These are phyloP conservation scores for Termitomyces sp. DNA, from an alignment of 768 basidiomycete genomes.

Conservation along the genomic window DNA sequence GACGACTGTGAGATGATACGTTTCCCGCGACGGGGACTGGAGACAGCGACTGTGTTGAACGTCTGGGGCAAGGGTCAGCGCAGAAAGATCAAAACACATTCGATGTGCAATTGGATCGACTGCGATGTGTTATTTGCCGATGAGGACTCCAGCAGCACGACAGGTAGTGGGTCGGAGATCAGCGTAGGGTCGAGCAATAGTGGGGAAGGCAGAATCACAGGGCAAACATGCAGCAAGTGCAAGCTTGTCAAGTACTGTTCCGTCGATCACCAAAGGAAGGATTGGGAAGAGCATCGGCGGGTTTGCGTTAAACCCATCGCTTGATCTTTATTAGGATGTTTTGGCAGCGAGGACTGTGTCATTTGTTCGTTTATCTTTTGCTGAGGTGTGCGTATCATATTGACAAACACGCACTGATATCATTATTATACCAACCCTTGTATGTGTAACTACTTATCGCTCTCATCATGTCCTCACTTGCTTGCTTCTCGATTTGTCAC, in stretches of 20 bases:
- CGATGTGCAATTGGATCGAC: conserved; percentile 86
- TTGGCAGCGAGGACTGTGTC: not conserved
- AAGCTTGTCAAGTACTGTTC: conserved; percentile 78
- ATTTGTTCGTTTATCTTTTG: not conserved
- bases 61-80: conserved; percentile 55
- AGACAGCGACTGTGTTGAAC: conserved; percentile 58
- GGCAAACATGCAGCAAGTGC: conserved; percentile 74
- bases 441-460: conserved; percentile 1
- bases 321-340: conserved; percentile 1
- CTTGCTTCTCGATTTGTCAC: too few species aligned
- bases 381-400: not conserved
- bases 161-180: conserved; percentile 39
- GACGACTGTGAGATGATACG: conserved; percentile 84
- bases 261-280: conserved; percentile 67
- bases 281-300: conserved; percentile 76
- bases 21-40: conserved; percentile 64
- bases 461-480: too few species aligned
- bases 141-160: conserved; percentile 24
- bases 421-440: conserved; percentile 5
- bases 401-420: not conserved
- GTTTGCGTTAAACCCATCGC: conserved; percentile 45
- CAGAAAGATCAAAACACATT: conserved; percentile 46
- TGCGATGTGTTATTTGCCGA: conserved; percentile 61
- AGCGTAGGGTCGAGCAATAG: conserved; percentile 30
- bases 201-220: conserved; percentile 28